Base-by-base conservation (phyloP, 768 basidiomycete species). In the Rhizopogon vulgaris region DNA sequence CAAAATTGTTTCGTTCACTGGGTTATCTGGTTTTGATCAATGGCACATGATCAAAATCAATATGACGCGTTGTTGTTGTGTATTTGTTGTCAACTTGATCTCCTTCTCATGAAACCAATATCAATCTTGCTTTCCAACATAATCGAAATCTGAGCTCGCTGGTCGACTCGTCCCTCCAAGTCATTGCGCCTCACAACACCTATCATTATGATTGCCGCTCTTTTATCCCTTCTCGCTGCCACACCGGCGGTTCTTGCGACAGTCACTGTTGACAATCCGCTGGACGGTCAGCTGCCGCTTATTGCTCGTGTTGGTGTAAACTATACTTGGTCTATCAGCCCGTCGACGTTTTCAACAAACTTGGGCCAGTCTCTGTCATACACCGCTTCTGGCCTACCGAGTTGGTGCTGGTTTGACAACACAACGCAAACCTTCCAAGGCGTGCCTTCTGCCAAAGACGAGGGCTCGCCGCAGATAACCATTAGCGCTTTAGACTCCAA, bases 381-480 rank as follows among this genome's bases (percentile, higher is more conserved):
- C 63, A 69, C 80, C 4, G 76, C 78, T 0, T 75, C 76, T 4
- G 55, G 69, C 24, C 72, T 94, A 15, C 92, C 93, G 3, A 48
- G 62, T 3, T 98, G 94, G 94, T 76, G 92, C 47, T 64, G 72
- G 4, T 95, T 94, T 64, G 79, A 94, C 65, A 65, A 79, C 18
- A 52, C 59, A 6, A 76, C 79, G 0, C 68, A 70, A 34, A 83
- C 82, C 1, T 84, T 98, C 53, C 63, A 69, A 48, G 94, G 94
- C 6, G 83, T 76, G 0, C 93, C 94, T 11, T 59, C 76, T 3
- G 51, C 71, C 7, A 55, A 67, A 15, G 89, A 94, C 64, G 77
- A 83, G 59, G 90, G 87, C 28, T 73, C 76, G 52, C 74, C 75
- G 2, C 66, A 68, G 41, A 74, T 96, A 45, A 80, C 75, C 6